Evolutionary conservation across 176 grass and related monocot species (phyloP).

Genomic region (Melocanna baccifera): DNA sequence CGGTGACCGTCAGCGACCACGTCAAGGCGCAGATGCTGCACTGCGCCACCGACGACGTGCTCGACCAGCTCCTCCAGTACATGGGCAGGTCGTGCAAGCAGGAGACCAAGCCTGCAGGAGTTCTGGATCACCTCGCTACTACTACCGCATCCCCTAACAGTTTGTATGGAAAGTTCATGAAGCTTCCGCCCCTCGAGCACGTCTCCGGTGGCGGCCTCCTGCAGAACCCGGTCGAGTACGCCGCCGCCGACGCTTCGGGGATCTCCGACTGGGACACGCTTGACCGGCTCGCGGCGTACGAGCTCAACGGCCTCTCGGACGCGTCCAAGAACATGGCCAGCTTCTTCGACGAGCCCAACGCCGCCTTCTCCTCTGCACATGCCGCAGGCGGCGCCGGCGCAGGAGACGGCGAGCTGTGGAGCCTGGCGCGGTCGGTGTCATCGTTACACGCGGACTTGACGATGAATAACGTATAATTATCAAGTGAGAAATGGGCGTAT

Average conservation of each 20-base stretch:
- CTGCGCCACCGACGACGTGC: conserved; percentile 54
- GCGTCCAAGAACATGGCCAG: conserved; percentile 31
- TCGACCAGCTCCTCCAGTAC: conserved; percentile 82
- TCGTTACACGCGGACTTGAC: conserved; percentile 49
- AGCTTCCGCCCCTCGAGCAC: conserved; percentile 71
- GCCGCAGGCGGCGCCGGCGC: background rate
- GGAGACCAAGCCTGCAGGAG: conserved; percentile 44
- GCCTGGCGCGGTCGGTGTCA: conserved; percentile 58
- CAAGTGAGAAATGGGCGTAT: conserved; percentile 12
- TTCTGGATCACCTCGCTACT: background rate
- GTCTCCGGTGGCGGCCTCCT: conserved; percentile 8
- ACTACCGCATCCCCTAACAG: background rate
- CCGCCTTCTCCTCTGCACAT: conserved; percentile 18
- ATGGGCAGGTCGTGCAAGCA: conserved; percentile 59
- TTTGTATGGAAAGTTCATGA: conserved; percentile 58
- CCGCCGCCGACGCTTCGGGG: background rate
- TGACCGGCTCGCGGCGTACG: conserved; percentile 54
- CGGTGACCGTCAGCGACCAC: conserved; percentile 40
- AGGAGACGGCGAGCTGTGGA: conserved; percentile 81
- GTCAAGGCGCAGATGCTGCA: conserved; percentile 42
- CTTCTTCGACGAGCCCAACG: conserved; percentile 40
- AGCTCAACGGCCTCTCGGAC: conserved; percentile 56
- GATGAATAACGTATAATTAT: conserved; percentile 38
- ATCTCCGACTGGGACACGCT: conserved; percentile 61
- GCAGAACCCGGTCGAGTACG: conserved; percentile 10